phyloP scores from a whole-genome alignment of 1,284 basidiomycete species.

The Sporisorium graminicola region DNA sequence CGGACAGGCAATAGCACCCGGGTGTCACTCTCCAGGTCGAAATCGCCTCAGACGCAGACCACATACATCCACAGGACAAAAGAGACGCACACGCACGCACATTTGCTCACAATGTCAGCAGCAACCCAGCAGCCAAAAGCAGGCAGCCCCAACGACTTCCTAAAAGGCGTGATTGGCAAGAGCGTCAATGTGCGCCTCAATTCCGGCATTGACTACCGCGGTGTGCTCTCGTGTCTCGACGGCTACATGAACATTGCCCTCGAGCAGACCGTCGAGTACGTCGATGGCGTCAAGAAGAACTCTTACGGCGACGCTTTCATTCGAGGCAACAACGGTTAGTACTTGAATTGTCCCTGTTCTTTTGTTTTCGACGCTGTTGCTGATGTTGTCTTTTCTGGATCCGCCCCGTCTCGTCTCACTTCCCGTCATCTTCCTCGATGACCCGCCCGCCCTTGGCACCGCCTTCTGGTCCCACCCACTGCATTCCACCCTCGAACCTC shows the following conservation, averaged over 20 bases:
- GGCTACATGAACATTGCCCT: constrained; percentile 95
- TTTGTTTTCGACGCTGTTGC: constrained; percentile 11
- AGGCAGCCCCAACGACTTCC: constrained; percentile 65
- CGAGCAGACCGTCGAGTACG: constrained; percentile 95
- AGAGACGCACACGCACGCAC: not conserved
- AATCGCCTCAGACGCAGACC: constrained; percentile 7
- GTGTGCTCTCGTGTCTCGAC: constrained; percentile 93
- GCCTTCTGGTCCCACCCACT: too few relatives aligned
- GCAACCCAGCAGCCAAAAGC: constrained; percentile 31
- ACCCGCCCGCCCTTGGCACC: too few relatives aligned
- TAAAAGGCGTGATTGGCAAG: constrained; percentile 84
- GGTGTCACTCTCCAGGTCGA: not conserved
- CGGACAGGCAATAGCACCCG: not conserved
- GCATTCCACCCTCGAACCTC: too few relatives aligned
- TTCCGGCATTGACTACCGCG: constrained; percentile 96
- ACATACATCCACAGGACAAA: constrained; percentile 6
- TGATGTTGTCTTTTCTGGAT: constrained; percentile 10
- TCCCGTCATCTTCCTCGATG: not conserved
- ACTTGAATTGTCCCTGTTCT: not conserved
- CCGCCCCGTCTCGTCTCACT: not conserved
- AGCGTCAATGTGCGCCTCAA: constrained; percentile 91
- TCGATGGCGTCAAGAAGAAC: constrained; percentile 86
- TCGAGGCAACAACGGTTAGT: constrained; percentile 93
- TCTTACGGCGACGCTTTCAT: constrained; percentile 94
- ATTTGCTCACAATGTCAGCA: constrained; percentile 24